Base-by-base conservation (phyloP, 768 basidiomycete species). In the Antrodiella citrinella region DNA sequence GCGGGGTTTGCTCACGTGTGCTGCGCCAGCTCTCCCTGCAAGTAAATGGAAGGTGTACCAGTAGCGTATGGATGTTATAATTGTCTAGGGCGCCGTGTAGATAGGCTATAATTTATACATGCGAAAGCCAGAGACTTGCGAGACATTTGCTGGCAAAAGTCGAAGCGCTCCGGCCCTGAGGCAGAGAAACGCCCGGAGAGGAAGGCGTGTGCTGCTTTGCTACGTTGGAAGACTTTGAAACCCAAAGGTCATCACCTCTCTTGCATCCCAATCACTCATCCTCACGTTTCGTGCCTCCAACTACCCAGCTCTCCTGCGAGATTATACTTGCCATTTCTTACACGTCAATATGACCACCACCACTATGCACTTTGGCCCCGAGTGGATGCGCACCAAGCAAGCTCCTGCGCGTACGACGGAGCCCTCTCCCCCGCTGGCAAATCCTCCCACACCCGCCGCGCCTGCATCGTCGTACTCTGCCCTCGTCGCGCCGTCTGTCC, bases 331-430 rank as follows among this genome's bases (percentile, higher is more conserved):
- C 15, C 15, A 35, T 15, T 15, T 15, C 30, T 15, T 7, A 35
- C 30, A 35, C 30, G 30, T 35, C 30, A 35, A 68, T 71, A 76
- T 76, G 75, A 64, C 75, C 43, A 63, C 86, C 55, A 74, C 76
- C 22, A 83, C 86, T 10, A 86, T 91, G 81, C 89, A 91, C 66
- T 91, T 91, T 73, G 89, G 87, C 61, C 89, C 89, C 44, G 89
- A 91, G 69, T 91, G 89, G 89, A 91, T 91, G 89, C 81, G 89
- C 60, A 77, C 82, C 57, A 90, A 90, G 70, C 79, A 77, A 54
- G 78, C 75, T 42, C 58, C 62, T 74, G 54, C 80, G 75, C 61
- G 67, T 72, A n/a, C 41, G 15, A 40, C 81, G 74, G 55, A 72
- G 65, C 47, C 86, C 1, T 78, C 84, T 21, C 83, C 83, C 23